Conservation (phyloP, 1,284 basidiomycete genomes). For the Tilletiopsis washingtonensis region DNA sequence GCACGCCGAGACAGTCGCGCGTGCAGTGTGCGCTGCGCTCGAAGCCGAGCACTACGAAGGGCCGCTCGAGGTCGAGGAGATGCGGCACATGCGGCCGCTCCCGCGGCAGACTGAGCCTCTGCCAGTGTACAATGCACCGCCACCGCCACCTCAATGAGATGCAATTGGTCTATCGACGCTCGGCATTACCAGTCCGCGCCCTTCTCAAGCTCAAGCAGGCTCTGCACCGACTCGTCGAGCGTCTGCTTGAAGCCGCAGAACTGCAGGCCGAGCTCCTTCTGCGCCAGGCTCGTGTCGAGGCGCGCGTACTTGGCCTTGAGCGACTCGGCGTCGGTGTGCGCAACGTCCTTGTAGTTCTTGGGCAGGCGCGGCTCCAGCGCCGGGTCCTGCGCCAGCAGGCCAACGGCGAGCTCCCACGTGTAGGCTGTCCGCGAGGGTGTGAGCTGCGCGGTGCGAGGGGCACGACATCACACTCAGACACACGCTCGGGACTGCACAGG, state of each 20-base stretch:
- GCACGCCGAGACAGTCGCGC: slow-evolving; percentile 90
- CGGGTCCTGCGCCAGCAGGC: slow-evolving; percentile 21
- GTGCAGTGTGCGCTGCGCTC: slow-evolving; percentile 61
- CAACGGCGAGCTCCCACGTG: slow-evolving; percentile 29
- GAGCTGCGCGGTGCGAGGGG: background rate
- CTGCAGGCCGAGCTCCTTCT: slow-evolving; percentile 15
- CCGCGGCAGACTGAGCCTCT: too few relatives aligned
- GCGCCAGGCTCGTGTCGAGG: slow-evolving; percentile 25
- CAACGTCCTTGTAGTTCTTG: slow-evolving; percentile 28
- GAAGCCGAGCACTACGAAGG: slow-evolving; percentile 37
- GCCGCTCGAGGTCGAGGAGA: slow-evolving; percentile 19
- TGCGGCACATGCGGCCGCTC: too few relatives aligned
- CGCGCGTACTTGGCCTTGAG: slow-evolving; percentile 12
- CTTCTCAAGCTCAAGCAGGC: slow-evolving; percentile 27
- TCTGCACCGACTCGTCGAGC: slow-evolving; percentile 29
- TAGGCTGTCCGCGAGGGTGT: slow-evolving; percentile 4
- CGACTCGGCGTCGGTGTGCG: slow-evolving; percentile 1
- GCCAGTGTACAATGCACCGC: too few relatives aligned
- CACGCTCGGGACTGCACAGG: slow-evolving; percentile 8
- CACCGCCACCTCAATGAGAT: too few relatives aligned
- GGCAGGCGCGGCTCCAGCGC: slow-evolving; percentile 25
- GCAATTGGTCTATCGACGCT: too few relatives aligned
- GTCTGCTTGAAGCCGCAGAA: slow-evolving; percentile 34
- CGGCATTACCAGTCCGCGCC: slow-evolving; percentile 19
- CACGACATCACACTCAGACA: too few relatives aligned